Evolutionary conservation across 768 basidiomycete genomes (phyloP).

Genomic region (Mycena venus): DNA sequence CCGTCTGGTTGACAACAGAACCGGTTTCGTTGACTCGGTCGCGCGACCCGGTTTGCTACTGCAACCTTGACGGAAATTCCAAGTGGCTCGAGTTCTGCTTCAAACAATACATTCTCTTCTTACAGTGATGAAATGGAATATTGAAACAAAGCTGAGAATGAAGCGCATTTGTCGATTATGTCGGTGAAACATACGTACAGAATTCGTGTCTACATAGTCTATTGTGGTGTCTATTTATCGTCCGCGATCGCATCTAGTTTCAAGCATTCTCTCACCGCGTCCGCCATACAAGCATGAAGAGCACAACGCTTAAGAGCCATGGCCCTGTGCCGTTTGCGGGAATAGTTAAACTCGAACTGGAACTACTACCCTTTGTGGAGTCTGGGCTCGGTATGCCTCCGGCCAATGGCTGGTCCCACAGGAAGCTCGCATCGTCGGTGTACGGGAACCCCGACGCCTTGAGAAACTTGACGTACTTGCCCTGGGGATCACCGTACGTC

Average conservation of each 20-base stretch:
- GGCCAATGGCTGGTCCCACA: conserved; percentile 67
- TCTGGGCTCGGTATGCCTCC: neutral
- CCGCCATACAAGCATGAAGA: neutral
- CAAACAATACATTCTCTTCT: too few species aligned
- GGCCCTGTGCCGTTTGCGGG: neutral
- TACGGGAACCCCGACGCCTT: conserved; percentile 53
- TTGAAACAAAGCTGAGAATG: too few species aligned
- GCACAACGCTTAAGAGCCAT: neutral
- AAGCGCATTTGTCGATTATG: too few species aligned
- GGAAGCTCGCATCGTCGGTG: conserved; percentile 59
- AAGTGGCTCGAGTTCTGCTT: too few species aligned
- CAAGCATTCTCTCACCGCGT: neutral
- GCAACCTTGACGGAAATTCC: too few species aligned
- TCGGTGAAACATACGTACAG: too few species aligned
- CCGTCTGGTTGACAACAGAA: too few species aligned
- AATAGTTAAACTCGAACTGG: neutral
- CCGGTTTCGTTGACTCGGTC: too few species aligned
- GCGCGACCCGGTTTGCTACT: too few species aligned
- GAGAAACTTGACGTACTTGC: conserved; percentile 67
- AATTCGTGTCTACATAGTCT: too few species aligned
- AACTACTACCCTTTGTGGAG: neutral
- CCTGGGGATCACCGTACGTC: conserved; percentile 69
- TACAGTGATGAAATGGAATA: too few species aligned
- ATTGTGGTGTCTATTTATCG: too few species aligned
- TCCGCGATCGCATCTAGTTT: neutral